Evolutionary conservation across 2,329 filamentous ascomycete species (phyloP), one percentile per base, ranked within the genome.

Genomic region (Curvularia verruculosa): DNA sequence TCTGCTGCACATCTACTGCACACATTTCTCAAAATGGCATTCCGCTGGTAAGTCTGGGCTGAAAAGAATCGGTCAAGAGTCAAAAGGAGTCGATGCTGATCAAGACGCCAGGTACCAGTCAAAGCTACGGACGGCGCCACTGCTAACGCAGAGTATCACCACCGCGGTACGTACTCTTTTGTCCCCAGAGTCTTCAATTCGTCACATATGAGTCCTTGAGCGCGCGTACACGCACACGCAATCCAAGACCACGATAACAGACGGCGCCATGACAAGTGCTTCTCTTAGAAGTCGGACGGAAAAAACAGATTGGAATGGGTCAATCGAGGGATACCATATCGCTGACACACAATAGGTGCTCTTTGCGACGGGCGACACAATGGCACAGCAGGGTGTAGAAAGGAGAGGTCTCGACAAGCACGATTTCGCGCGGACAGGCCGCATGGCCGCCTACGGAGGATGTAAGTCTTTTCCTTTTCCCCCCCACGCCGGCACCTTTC

Each of bases 311-410:
- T 34, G 18, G 4, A n/a, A 9, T 5, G 5, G 5, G 49, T 3
- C 39, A 12, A 39, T 9, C 2, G 24, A 36, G 24, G 7, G 28
- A 19, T 39, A 13, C 5, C 8, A 21, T n/a, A 46, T 28, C 18
- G n/a, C 53, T 63, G 53, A 56, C 51, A 37, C 3, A 29, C 24
- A 1, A 23, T 63, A 87, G 85, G 76, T 98, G 58, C 88, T 99
- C 62, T 99, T 98, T 76, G 93, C 90, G 56, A 91, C 92, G 13
- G 95, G 95, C 70, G 95, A 99, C 80, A 83, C 89, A 59, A 88
- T 96, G 65, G 92, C 95, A 36, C 95, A 99, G 79, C 94, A 98
- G 79, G 83, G 87, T 34, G 90, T 99, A 58, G 94, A 98, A 80
- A 88, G 87, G 76, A 88, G 84, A 70, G 93, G 92, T 18, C 65